phyloP scores from a whole-genome alignment of 192 early-diverging fungal species.

The Mortierella antarctica region DNA sequence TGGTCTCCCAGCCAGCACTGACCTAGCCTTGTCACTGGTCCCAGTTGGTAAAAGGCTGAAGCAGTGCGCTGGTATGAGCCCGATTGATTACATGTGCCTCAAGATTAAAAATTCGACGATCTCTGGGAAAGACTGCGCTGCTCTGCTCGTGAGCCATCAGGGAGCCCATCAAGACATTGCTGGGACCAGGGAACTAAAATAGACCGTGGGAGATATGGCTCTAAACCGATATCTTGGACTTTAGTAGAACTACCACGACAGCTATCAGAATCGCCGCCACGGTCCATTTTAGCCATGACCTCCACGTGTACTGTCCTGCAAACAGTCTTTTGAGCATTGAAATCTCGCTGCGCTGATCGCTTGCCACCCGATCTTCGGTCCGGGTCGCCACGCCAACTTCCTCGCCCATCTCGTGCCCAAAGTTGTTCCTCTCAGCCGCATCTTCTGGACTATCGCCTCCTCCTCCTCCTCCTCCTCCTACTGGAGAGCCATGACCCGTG shows the following conservation, averaged over 20 bases:
- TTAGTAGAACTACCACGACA: slow-evolving; percentile 29
- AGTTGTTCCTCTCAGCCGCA: neutral
- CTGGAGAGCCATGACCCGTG: neutral
- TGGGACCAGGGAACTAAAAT: too few relatives aligned
- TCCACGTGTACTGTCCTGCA: neutral
- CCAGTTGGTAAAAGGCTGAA: too few relatives aligned
- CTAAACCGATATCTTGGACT: neutral
- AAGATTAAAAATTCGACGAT: too few relatives aligned
- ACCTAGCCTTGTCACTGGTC: too few relatives aligned
- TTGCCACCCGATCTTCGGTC: neutral
- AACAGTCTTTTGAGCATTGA: slow-evolving; percentile 8
- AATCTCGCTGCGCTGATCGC: neutral
- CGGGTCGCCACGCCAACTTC: neutral
- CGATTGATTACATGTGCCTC: too few relatives aligned
- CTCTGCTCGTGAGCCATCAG: too few relatives aligned
- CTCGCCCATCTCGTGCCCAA: neutral
- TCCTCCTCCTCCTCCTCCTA: neutral
- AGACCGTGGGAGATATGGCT: too few relatives aligned
- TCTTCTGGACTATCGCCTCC: neutral
- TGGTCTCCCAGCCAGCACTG: too few relatives aligned
- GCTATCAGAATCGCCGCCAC: slow-evolving; percentile 18
- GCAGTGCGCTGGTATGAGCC: too few relatives aligned
- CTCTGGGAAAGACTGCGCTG: too few relatives aligned
- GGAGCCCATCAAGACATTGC: too few relatives aligned
- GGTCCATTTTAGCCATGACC: slow-evolving; percentile 21